A percentile compares a stretch with the other conserved stretches of the same genome.
Conservation (phyloP, 345 rosid species). For the Eucalyptus regnans region DNA sequence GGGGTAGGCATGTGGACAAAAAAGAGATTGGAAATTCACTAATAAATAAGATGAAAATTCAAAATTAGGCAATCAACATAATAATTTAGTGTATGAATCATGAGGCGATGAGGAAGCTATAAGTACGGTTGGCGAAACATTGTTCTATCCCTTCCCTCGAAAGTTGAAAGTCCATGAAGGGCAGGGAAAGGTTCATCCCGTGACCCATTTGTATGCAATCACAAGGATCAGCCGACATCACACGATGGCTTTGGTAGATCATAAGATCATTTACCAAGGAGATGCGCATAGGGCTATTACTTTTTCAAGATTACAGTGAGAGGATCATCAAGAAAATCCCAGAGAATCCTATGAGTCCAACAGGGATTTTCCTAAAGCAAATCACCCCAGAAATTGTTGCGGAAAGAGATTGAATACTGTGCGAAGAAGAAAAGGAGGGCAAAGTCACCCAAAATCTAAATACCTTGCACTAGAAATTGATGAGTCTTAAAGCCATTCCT, state of each 20-base stretch:
- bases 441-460: not conserved
- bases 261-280: not conserved
- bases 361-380: not conserved
- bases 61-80: too few species aligned
- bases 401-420: not conserved
- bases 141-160: rapidly evolving
- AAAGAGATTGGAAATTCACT: too few species aligned
- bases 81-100: not conserved
- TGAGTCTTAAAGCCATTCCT: not conserved
- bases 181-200: not conserved
- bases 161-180: not conserved
- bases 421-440: not conserved
- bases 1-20: not conserved
- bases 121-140: not conserved
- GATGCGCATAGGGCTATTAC: not conserved
- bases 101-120: not conserved
- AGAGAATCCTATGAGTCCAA: not conserved
- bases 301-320: not conserved
- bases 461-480: not conserved
- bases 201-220: not conserved
- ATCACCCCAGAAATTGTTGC: not conserved
- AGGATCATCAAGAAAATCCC: not conserved
- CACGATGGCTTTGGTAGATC: not conserved
- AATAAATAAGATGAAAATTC: too few species aligned
- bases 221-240: not conserved